These are phyloP conservation scores for Suillus subluteus DNA, from an alignment of 768 basidiomycete species.

Conservation along the genomic window DNA sequence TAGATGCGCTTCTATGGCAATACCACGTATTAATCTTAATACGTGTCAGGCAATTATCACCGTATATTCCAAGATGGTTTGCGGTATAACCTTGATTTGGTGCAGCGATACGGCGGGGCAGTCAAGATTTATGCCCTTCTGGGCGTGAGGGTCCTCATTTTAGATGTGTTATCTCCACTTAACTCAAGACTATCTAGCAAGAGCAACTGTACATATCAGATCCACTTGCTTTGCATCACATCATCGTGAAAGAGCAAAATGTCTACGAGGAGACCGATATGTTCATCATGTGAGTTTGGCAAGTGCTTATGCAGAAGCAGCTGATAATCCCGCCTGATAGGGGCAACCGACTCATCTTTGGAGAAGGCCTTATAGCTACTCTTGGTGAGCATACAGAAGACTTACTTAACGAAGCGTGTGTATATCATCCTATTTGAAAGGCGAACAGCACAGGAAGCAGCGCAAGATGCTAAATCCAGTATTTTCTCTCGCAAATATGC, in stretches of 20 bases:
- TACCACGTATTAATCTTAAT: neutral
- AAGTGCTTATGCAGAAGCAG: neutral
- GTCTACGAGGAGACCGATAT: conserved; percentile 41
- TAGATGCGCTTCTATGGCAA: neutral
- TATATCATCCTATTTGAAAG: conserved; percentile 16
- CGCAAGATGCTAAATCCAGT: conserved; percentile 39
- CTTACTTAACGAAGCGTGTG: conserved; percentile 6
- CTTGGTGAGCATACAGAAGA: conserved; percentile 29
- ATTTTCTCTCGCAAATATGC: conserved; percentile 36
- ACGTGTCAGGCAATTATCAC: conserved; percentile 35
- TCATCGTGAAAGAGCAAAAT: conserved; percentile 40
- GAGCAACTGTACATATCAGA: conserved; percentile 41
- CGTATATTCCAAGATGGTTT: conserved; percentile 37
- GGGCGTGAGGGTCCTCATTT: conserved; percentile 27
- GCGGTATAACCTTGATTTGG: conserved; percentile 34
- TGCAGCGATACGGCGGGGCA: conserved; percentile 36
- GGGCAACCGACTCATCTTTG: conserved; percentile 38
- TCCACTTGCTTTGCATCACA: conserved; percentile 40
- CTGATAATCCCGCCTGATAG: conserved; percentile 13
- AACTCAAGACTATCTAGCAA: conserved; percentile 17
- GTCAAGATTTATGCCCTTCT: conserved; percentile 39
- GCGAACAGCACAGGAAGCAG: conserved; percentile 34
- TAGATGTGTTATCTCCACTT: neutral
- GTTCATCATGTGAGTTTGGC: conserved; percentile 34
- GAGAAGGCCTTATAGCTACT: conserved; percentile 41